These are phyloP conservation scores for Macrolepiota dolichaula DNA, from an alignment of 768 basidiomycete genomes.

Conservation along the genomic window DNA sequence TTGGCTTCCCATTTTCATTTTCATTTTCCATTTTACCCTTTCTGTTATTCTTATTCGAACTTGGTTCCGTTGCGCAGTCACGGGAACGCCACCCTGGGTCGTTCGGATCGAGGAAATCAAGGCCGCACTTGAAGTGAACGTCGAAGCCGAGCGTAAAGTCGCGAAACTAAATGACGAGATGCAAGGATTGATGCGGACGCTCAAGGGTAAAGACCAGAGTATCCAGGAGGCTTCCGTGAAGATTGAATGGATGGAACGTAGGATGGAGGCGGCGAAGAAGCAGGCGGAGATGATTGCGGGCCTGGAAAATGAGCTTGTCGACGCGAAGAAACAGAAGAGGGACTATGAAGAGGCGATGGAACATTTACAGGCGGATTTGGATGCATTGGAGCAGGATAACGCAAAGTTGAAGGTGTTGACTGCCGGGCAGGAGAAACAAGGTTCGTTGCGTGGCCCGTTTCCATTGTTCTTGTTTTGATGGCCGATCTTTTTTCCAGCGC, in stretches of 20 bases:
- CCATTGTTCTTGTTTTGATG: background rate
- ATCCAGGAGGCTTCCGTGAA: conserved; percentile 89
- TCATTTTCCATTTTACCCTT: background rate
- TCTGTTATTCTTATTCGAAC: background rate
- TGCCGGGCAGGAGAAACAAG: conserved; percentile 67
- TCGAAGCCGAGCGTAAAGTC: conserved; percentile 90
- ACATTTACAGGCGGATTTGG: conserved; percentile 86
- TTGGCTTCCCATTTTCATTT: too few species aligned
- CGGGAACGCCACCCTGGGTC: conserved; percentile 83
- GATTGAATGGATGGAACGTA: conserved; percentile 92
- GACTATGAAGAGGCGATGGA: conserved; percentile 94
- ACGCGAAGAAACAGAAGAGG: conserved; percentile 83
- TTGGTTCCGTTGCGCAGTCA: conserved; percentile 38
- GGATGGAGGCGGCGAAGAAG: conserved; percentile 88
- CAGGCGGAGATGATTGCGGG: conserved; percentile 82
- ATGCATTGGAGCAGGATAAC: conserved; percentile 85
- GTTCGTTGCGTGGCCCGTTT: conserved; percentile 36
- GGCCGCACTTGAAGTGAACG: conserved; percentile 76
- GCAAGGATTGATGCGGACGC: conserved; percentile 77
- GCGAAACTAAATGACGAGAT: conserved; percentile 86
- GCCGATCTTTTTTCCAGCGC: conserved; percentile 22
- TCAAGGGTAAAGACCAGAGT: conserved; percentile 86
- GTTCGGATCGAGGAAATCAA: conserved; percentile 80
- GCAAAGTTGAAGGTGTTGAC: conserved; percentile 70
- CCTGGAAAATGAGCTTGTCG: conserved; percentile 76